Percentiles rank a stretch among this genome's conserved stretches.
Evolutionary conservation across 1,139 yeast genomes (phyloP).

Genomic region (Yamadazyma siamensis): DNA sequence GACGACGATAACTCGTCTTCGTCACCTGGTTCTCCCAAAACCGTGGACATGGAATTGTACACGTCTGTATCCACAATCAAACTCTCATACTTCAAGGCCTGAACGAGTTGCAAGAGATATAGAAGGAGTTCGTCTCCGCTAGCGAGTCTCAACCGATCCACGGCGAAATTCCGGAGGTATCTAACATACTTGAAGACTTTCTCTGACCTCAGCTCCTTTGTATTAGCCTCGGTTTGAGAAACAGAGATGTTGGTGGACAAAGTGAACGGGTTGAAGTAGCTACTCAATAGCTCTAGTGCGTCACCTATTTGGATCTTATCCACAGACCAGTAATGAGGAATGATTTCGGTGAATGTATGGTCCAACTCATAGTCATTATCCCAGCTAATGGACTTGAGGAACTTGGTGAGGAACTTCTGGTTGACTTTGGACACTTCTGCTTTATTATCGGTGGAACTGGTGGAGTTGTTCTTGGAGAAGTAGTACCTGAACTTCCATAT

Average conservation of each 20-base stretch:
- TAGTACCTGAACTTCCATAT: conserved; percentile 92
- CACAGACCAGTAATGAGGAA: conserved; percentile 44
- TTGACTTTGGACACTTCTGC: conserved; percentile 26
- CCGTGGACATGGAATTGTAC: conserved; percentile 6
- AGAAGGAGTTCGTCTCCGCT: conserved; percentile 75
- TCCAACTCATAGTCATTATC: conserved; percentile 75
- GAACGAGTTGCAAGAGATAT: conserved; percentile 85
- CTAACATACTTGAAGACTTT: conserved; percentile 34
- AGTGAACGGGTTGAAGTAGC: conserved; percentile 50
- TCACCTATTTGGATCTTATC: conserved; percentile 88
- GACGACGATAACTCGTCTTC: conserved; percentile 6
- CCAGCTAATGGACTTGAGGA: conserved; percentile 86
- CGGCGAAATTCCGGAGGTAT: conserved; percentile 77
- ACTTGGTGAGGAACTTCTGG: conserved; percentile 65
- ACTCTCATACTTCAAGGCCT: conserved; percentile 78
- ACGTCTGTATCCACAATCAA: conserved; percentile 20
- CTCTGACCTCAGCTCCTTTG: conserved; percentile 27
- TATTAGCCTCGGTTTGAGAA: conserved; percentile 7
- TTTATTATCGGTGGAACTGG: conserved; percentile 10
- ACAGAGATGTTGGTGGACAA: conserved; percentile 21
- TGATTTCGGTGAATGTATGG: conserved; percentile 64
- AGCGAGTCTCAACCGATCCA: conserved; percentile 75
- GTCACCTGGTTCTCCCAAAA: conserved; percentile 9
- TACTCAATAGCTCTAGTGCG: conserved; percentile 84
- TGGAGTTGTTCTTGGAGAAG: conserved; percentile 56